Evolutionary conservation across 805 yeast genomes (phyloP).

Genomic region (Phaffomyces thermotolerans): DNA sequence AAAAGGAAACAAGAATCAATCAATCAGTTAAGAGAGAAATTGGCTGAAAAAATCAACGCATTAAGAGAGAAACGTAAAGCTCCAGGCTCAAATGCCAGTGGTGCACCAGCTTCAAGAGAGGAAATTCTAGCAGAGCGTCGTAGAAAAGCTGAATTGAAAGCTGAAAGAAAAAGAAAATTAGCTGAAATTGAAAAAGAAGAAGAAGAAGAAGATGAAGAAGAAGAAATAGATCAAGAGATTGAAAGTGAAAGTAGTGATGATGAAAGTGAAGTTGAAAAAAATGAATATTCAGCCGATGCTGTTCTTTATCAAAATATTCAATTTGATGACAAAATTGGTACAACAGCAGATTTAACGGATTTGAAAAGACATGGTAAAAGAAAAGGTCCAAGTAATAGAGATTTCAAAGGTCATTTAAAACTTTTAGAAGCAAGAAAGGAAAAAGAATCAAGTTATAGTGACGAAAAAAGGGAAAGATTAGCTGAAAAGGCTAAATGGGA

Average conservation of each 20-base stretch:
- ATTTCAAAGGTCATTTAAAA: slow-evolving; percentile 73
- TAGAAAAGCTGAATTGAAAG: slow-evolving; percentile 30
- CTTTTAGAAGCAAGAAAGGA: slow-evolving; percentile 68
- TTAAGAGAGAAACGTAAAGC: slow-evolving; percentile 84
- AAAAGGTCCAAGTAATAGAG: slow-evolving; percentile 84
- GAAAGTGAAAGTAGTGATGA: slow-evolving; percentile 32
- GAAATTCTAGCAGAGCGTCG: slow-evolving; percentile 65
- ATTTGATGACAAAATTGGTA: slow-evolving; percentile 74
- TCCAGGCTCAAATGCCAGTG: slow-evolving; percentile 72
- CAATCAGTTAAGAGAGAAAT: slow-evolving; percentile 65
- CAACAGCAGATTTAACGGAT: slow-evolving; percentile 62
- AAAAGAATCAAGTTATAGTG: slow-evolving; percentile 53
- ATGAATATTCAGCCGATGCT: slow-evolving; percentile 23
- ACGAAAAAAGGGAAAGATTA: slow-evolving; percentile 46
- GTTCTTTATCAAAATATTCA: slow-evolving; percentile 76
- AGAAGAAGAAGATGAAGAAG: slow-evolving; percentile 36
- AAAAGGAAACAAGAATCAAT: slow-evolving; percentile 46
- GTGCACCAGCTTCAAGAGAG: slow-evolving; percentile 82
- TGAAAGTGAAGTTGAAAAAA: slow-evolving; percentile 28
- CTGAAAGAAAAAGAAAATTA: slow-evolving; percentile 30
- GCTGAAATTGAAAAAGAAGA: slow-evolving; percentile 32
- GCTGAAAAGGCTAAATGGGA: slow-evolving; percentile 81
- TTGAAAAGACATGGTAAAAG: slow-evolving; percentile 50
- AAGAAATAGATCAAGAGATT: slow-evolving; percentile 35
- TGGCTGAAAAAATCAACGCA: slow-evolving; percentile 62